phyloP scores from a whole-genome alignment of 352 stramenopile species.

The Globisporangium apiculatum region DNA sequence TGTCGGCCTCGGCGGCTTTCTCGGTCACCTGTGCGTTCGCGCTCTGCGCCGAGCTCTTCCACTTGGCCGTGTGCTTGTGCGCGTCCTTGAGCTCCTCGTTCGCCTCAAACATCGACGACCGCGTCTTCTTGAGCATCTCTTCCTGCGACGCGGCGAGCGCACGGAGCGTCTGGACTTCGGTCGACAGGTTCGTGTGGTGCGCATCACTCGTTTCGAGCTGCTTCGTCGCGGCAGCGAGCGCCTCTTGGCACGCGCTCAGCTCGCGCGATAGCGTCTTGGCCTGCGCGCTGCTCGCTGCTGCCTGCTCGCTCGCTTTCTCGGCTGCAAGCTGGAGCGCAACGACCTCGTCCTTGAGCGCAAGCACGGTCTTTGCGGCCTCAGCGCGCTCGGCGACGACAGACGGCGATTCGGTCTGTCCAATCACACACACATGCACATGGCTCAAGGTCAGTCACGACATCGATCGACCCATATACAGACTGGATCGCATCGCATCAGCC shows the following conservation, averaged over 20 bases:
- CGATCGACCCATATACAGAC: neutral
- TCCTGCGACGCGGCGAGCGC: constrained; percentile 37
- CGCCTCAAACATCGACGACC: constrained; percentile 48
- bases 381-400: constrained; percentile 31
- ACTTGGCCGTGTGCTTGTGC: constrained; percentile 55
- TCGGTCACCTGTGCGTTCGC: constrained; percentile 56
- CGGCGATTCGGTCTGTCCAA: neutral
- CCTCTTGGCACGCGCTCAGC: constrained; percentile 24
- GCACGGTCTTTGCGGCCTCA: constrained; percentile 21
- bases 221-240: constrained; percentile 24
- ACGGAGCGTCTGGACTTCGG: constrained; percentile 37
- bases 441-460: neutral
- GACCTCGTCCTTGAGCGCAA: constrained; percentile 49
- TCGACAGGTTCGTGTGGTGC: constrained; percentile 21
- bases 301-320: constrained; percentile 27
- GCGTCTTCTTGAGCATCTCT: constrained; percentile 66
- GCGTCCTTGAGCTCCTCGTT: constrained; percentile 79
- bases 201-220: constrained; percentile 27
- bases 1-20: constrained; percentile 63
- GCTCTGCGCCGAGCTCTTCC: constrained; percentile 59
- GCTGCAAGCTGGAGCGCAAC: constrained; percentile 29
- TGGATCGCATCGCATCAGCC: neutral
- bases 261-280: constrained; percentile 28
- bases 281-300: constrained; percentile 19
- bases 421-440: neutral